Evolutionary conservation across 78 protist species (phyloP).

Genomic region (Pelomyxa schiedti): DNA sequence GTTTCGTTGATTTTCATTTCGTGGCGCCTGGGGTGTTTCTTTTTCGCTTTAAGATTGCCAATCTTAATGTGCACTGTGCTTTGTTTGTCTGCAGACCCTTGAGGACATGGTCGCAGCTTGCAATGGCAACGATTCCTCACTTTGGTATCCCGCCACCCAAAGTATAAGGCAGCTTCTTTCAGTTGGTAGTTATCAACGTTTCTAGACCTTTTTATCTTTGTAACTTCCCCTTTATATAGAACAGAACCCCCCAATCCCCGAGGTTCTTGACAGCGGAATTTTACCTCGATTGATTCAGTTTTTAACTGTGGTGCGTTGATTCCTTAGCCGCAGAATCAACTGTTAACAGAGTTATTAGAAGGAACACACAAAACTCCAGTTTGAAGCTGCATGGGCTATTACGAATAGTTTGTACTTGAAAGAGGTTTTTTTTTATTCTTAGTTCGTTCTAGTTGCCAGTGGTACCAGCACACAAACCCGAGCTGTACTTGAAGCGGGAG

Average conservation of each 20-base stretch:
- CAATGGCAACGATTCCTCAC: constrained; percentile 14
- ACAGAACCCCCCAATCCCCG: constrained; percentile 84
- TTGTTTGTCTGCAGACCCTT: no score
- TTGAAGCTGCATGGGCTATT: constrained; percentile 95
- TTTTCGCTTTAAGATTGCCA: neutral
- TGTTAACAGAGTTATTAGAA: neutral
- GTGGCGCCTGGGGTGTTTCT: neutral
- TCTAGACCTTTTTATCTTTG: no score
- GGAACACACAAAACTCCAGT: constrained; percentile 12
- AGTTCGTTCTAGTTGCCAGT: no score
- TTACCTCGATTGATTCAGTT: constrained; percentile 85
- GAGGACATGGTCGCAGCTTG: no score
- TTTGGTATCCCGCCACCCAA: constrained; percentile 23
- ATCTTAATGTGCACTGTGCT: no score
- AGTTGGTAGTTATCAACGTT: constrained; percentile 54
- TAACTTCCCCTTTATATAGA: no score
- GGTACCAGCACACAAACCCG: constrained; percentile 74
- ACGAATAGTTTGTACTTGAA: no score
- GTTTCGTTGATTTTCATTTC: neutral
- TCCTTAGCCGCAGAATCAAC: constrained; percentile 51
- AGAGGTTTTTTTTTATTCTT: no score
- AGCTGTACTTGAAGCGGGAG: constrained; percentile 75
- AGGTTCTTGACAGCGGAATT: constrained; percentile 76
- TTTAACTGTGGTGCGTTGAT: constrained; percentile 13
- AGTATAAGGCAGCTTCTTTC: constrained; percentile 77